A percentile compares a stretch with the other conserved stretches of the same genome.
phyloP scores from a whole-genome alignment of 805 yeast species.

The Wickerhamomyces bovis region DNA sequence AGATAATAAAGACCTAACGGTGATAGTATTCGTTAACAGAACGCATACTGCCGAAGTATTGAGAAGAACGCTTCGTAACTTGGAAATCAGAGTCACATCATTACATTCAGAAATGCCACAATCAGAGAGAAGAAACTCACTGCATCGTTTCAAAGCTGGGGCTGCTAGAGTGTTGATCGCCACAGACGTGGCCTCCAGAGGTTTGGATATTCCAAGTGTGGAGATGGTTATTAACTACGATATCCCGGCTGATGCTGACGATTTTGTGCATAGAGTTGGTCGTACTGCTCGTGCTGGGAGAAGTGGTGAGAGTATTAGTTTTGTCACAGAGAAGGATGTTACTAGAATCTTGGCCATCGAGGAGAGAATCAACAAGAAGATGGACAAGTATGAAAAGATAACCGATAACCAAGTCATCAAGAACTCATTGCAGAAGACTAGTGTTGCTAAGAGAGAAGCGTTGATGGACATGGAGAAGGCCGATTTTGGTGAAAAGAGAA shows the following conservation, averaged over 20 bases:
- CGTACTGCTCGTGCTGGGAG: conserved; percentile 99
- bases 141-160: conserved; percentile 89
- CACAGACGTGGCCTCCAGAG: conserved; percentile 96
- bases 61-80: conserved; percentile 63
- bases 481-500: conserved; percentile 71
- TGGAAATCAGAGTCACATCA: conserved; percentile 81
- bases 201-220: conserved; percentile 92
- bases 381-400: conserved; percentile 67
- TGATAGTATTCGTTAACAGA: conserved; percentile 85
- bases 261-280: conserved; percentile 94
- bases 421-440: conserved; percentile 59
- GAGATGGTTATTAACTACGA: conserved; percentile 88
- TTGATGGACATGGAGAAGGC: conserved; percentile 91
- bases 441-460: conserved; percentile 85
- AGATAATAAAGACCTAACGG: conserved; percentile 58
- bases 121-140: conserved; percentile 79
- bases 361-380: conserved; percentile 70
- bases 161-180: conserved; percentile 92
- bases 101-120: conserved; percentile 95
- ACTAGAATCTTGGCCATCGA: conserved; percentile 80
- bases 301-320: conserved; percentile 72
- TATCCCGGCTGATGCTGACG: conserved; percentile 94
- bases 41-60: conserved; percentile 86
- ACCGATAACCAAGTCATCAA: conserved; percentile 75
- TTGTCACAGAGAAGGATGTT: conserved; percentile 84